A percentile compares a stretch with the other conserved stretches of the same genome.
Evolutionary conservation across 805 yeast species (phyloP).

Genomic region (Kuraishia molischiana): DNA sequence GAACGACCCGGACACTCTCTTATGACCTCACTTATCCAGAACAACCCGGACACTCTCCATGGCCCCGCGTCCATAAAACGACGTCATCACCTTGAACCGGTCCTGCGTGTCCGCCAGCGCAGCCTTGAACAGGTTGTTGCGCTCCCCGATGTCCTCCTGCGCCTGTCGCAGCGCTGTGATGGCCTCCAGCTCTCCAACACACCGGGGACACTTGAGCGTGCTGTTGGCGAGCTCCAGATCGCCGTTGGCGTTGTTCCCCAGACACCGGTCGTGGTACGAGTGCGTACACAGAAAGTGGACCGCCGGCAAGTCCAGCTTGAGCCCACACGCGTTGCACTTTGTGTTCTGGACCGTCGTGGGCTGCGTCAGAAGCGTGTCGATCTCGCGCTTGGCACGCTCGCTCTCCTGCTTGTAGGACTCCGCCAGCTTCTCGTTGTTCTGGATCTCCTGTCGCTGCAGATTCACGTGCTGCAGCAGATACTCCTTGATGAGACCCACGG

Average conservation of each 20-base stretch:
- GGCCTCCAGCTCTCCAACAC: conserved; percentile 64
- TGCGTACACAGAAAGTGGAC: conserved; percentile 83
- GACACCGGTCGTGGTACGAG: conserved; percentile 76
- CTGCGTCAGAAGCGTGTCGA: conserved; percentile 36
- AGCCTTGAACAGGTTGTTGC: conserved; percentile 52
- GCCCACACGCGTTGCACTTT: conserved; percentile 56
- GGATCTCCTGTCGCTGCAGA: conserved; percentile 51
- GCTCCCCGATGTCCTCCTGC: conserved; percentile 52
- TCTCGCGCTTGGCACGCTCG: conserved; percentile 36
- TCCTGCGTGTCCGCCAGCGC: conserved; percentile 46
- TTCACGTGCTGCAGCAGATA: conserved; percentile 54
- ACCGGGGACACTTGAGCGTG: conserved; percentile 58
- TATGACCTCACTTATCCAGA: too few relatives aligned
- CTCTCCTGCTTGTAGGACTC: conserved; percentile 63
- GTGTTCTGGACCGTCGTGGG: conserved; percentile 51
- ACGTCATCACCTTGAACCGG: conserved; percentile 66
- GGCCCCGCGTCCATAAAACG: conserved; percentile 83
- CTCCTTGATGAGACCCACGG: conserved; percentile 64
- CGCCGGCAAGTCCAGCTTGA: conserved; percentile 64
- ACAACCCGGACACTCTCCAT: conserved; percentile 34
- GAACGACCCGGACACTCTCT: conserved; percentile 4
- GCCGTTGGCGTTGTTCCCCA: conserved; percentile 27
- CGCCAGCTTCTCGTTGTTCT: conserved; percentile 57
- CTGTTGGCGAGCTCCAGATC: neutral
- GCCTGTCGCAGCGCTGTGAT: conserved; percentile 45